Evolutionary conservation across 495 filamentous ascomycete species (phyloP).

Genomic region (Podospora pseudopauciseta): DNA sequence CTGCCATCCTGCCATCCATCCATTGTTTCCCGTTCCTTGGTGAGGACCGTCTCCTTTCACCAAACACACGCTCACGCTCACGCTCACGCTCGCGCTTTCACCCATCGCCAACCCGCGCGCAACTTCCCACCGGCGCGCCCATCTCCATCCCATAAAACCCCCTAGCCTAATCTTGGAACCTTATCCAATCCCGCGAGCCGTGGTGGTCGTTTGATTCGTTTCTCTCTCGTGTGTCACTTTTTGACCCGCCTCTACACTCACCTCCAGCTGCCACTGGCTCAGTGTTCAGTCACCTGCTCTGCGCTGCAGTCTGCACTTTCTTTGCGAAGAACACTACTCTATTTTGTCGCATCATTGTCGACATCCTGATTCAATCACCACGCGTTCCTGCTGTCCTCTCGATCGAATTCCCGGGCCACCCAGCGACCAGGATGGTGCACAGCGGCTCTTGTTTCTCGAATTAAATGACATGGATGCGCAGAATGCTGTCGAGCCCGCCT

Average conservation of each 20-base stretch:
- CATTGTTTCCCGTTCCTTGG: neutral
- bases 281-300: neutral
- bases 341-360: slow-evolving; percentile 24
- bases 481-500: slow-evolving; percentile 56
- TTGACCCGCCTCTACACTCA: slow-evolving; percentile 4
- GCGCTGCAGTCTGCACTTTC: slow-evolving; percentile 8
- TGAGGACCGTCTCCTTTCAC: neutral
- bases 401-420: slow-evolving; percentile 29
- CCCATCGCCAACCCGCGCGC: neutral
- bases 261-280: slow-evolving; percentile 9
- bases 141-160: neutral
- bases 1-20: neutral
- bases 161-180: neutral
- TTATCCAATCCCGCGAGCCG: neutral
- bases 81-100: neutral
- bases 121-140: neutral
- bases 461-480: slow-evolving; percentile 59
- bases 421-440: slow-evolving; percentile 53
- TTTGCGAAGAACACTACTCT: slow-evolving; percentile 8
- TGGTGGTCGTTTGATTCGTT: slow-evolving; percentile 13
- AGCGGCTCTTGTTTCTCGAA: slow-evolving; percentile 44
- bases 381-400: slow-evolving; percentile 13
- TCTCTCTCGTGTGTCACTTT: slow-evolving; percentile 2
- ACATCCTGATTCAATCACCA: slow-evolving; percentile 29
- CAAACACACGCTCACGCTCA: neutral